Evolutionary conservation across 176 grass and related monocot genomes (phyloP).

Genomic region (Coix lacrymajobi): DNA sequence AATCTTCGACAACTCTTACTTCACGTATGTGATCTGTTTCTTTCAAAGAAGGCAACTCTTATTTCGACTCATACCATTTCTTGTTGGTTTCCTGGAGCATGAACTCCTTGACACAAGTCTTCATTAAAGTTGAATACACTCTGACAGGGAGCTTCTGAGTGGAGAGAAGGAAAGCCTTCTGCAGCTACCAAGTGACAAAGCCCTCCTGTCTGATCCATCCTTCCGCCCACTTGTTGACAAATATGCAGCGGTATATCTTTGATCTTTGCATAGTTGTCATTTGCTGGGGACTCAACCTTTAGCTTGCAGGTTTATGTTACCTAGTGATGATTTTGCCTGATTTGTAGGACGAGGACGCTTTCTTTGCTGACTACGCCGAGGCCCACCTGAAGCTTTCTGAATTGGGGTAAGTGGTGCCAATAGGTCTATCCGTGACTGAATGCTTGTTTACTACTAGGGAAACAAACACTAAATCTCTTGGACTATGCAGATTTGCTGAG

Average conservation of each 20-base stretch:
- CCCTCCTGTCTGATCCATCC: conserved; percentile 57
- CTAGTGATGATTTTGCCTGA: background rate
- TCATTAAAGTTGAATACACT: background rate
- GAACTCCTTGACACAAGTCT: background rate
- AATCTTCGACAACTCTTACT: conserved; percentile 83
- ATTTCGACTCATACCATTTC: background rate
- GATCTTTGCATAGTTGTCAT: background rate
- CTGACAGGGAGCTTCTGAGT: conserved; percentile 59
- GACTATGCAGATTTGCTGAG: conserved; percentile 53
- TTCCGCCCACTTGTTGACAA: conserved; percentile 86
- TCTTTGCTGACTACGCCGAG: conserved; percentile 80
- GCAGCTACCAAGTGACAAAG: conserved; percentile 79
- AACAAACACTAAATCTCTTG: background rate
- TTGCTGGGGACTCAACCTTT: background rate
- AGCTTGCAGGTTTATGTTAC: background rate
- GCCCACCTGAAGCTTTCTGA: conserved; percentile 86
- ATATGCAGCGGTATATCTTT: conserved; percentile 63
- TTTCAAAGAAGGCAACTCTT: background rate
- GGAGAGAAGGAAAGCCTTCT: conserved; percentile 85
- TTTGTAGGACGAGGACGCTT: conserved; percentile 79
- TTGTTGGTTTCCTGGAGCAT: background rate
- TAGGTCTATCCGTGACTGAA: background rate
- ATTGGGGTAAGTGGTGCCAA: conserved; percentile 44
- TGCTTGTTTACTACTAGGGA: background rate
- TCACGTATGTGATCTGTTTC: conserved; percentile 41